phyloP scores from a whole-genome alignment of 331 rosid species.

The Erythrophleum ivorense region DNA sequence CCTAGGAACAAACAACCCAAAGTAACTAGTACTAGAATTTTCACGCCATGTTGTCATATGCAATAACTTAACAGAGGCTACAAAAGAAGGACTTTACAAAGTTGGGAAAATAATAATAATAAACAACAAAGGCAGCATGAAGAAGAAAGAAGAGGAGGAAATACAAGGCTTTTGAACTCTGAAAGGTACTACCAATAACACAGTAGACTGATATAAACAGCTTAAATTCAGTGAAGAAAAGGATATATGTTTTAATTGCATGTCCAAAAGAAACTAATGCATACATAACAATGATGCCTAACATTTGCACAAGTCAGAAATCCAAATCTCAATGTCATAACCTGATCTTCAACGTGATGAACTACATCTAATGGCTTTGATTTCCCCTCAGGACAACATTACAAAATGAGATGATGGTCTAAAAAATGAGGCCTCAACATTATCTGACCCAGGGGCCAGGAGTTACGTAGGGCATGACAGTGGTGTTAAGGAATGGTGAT shows the following conservation, averaged over 20 bases:
- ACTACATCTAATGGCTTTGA: neutral
- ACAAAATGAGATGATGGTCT: constrained; percentile 1
- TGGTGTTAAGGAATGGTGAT: neutral
- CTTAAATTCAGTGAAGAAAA: neutral
- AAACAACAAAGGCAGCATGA: neutral
- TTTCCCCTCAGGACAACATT: neutral
- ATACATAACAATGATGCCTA: neutral
- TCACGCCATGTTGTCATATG: no score
- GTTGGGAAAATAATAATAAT: neutral
- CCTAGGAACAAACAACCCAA: no score
- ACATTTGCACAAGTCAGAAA: neutral
- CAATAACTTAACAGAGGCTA: no score
- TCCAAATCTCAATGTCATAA: neutral
- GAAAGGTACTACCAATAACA: neutral
- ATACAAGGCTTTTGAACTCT: constrained; percentile 14
- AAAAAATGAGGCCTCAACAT: neutral
- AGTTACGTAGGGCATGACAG: neutral
- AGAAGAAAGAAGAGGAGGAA: neutral
- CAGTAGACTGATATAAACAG: neutral
- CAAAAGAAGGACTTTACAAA: no score
- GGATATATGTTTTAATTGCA: neutral
- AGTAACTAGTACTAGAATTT: no score
- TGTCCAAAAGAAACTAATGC: neutral
- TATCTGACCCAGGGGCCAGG: neutral
- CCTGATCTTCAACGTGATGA: neutral